Percentiles rank a stretch among this genome's conserved stretches.
Evolutionary conservation across 164 flowering plant genomes (phyloP).

Genomic region (Chimonanthus salicifolius): DNA sequence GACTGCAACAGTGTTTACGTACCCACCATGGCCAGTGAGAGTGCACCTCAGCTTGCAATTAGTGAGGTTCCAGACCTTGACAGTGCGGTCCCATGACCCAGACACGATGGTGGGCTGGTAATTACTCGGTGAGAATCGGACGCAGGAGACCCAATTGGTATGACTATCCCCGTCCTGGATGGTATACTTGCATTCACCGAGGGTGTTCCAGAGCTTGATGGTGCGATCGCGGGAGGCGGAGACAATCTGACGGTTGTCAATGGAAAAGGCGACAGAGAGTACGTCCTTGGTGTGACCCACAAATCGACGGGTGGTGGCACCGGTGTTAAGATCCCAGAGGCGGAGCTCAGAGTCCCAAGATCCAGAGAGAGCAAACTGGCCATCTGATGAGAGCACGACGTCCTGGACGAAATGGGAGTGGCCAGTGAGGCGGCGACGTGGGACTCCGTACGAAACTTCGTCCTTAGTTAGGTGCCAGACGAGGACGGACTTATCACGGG

Average conservation of each 20-base stretch:
- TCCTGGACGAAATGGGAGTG: slow-evolving; percentile 94
- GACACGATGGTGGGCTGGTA: slow-evolving; percentile 71
- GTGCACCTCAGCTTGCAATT: slow-evolving; percentile 71
- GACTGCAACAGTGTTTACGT: slow-evolving; percentile 76
- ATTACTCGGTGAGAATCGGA: slow-evolving; percentile 64
- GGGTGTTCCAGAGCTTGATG: slow-evolving; percentile 87
- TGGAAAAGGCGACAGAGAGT: slow-evolving; percentile 17
- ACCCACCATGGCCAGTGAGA: slow-evolving; percentile 59
- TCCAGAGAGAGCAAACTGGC: slow-evolving; percentile 87
- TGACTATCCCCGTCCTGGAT: slow-evolving; percentile 65
- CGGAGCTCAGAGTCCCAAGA: slow-evolving; percentile 90
- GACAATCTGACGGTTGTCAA: slow-evolving; percentile 53
- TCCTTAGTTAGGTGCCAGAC: slow-evolving; percentile 76
- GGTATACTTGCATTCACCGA: slow-evolving; percentile 87
- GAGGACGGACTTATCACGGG: slow-evolving; percentile 84
- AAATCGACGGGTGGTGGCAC: slow-evolving; percentile 65
- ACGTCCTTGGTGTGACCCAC: slow-evolving; percentile 86
- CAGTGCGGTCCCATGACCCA: slow-evolving; percentile 72
- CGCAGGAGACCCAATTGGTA: slow-evolving; percentile 77
- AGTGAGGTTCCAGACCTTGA: slow-evolving; percentile 77
- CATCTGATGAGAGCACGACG: slow-evolving; percentile 87
- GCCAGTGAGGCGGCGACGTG: slow-evolving; percentile 79
- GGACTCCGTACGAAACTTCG: slow-evolving; percentile 49
- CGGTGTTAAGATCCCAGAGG: slow-evolving; percentile 75
- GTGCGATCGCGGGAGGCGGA: slow-evolving; percentile 78